These are phyloP conservation scores for Leishmania major DNA, from an alignment of 208 protist genomes.

Conservation along the genomic window DNA sequence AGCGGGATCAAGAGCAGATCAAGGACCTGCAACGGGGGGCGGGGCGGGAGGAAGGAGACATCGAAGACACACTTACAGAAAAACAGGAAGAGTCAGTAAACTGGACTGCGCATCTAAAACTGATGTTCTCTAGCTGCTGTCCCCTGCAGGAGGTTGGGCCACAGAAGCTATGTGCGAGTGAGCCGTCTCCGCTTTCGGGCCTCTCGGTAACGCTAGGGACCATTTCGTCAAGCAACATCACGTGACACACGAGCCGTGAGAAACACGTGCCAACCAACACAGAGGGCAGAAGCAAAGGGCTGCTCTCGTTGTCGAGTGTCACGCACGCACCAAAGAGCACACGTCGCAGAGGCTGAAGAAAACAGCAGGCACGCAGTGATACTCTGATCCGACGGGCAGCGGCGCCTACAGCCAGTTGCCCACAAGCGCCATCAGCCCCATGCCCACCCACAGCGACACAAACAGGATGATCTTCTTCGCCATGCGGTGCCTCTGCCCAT, in stretches of 20 bases:
- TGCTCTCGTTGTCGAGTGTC: background rate
- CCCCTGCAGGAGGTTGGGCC: background rate
- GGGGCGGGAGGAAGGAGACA: too few species aligned
- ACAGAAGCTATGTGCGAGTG: background rate
- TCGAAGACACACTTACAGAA: background rate
- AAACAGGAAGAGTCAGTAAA: background rate
- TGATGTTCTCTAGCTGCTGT: background rate
- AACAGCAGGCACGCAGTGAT: background rate
- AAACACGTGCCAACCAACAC: background rate
- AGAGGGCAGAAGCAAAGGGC: background rate
- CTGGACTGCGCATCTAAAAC: background rate
- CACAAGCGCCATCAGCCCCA: conserved; percentile 49
- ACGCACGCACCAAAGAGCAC: background rate
- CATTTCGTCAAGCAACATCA: too few species aligned
- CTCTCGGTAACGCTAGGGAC: too few species aligned
- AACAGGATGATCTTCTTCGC: conserved; percentile 30
- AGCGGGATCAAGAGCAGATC: too few species aligned
- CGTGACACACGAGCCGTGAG: background rate
- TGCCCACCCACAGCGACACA: conserved; percentile 42
- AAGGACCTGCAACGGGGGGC: too few species aligned
- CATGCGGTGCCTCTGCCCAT: conserved; percentile 8
- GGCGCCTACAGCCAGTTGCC: conserved; percentile 47
- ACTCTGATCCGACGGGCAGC: background rate
- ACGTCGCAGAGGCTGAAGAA: background rate
- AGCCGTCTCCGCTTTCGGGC: too few species aligned